Percentiles rank a stretch among this genome's conserved stretches.
phyloP scores from a whole-genome alignment of 2,329 filamentous ascomycete species.

The Fusarium avenaceum region DNA sequence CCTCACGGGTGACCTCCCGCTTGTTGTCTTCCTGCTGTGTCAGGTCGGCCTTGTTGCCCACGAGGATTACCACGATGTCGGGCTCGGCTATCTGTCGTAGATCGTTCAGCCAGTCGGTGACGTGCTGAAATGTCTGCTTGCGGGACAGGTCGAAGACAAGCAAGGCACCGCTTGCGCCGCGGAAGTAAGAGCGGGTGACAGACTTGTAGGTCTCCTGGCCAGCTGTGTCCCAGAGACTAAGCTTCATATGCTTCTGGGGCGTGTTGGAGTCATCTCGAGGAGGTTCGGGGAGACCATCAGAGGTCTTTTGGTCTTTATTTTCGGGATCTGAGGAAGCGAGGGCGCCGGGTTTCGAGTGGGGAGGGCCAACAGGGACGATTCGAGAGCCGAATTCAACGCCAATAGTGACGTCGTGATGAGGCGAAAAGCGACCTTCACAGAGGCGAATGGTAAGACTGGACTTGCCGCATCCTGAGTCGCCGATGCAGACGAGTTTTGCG shows the following conservation, averaged over 20 bases:
- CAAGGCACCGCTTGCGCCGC: slow-evolving; percentile 78
- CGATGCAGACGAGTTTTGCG: slow-evolving; percentile 97
- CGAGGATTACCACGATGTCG: slow-evolving; percentile 92
- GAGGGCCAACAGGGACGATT: slow-evolving; percentile 90
- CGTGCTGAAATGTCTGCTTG: slow-evolving; percentile 85
- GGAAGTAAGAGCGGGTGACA: slow-evolving; percentile 93
- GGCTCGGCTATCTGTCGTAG: slow-evolving; percentile 95
- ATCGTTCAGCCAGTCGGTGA: slow-evolving; percentile 94
- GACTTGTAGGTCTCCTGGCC: slow-evolving; percentile 98
- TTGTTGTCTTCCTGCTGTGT: slow-evolving; percentile 70
- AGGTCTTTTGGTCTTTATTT: slow-evolving; percentile 27
- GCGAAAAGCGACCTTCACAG: slow-evolving; percentile 94
- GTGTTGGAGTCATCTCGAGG: slow-evolving; percentile 56
- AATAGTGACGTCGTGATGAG: slow-evolving; percentile 96
- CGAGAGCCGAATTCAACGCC: slow-evolving; percentile 96
- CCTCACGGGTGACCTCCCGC: slow-evolving; percentile 83
- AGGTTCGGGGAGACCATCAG: slow-evolving; percentile 67
- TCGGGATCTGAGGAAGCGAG: slow-evolving; percentile 41
- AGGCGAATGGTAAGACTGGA: slow-evolving; percentile 93
- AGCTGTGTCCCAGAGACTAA: slow-evolving; percentile 94
- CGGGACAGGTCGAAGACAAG: slow-evolving; percentile 96
- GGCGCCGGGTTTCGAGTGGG: slow-evolving; percentile 68
- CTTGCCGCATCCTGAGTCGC: slow-evolving; percentile 96
- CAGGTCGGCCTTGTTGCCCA: slow-evolving; percentile 95
- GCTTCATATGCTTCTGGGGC: slow-evolving; percentile 86